Evolutionary conservation across 495 filamentous ascomycete species (phyloP).

Genomic region (Hypoxylon perforatum): DNA sequence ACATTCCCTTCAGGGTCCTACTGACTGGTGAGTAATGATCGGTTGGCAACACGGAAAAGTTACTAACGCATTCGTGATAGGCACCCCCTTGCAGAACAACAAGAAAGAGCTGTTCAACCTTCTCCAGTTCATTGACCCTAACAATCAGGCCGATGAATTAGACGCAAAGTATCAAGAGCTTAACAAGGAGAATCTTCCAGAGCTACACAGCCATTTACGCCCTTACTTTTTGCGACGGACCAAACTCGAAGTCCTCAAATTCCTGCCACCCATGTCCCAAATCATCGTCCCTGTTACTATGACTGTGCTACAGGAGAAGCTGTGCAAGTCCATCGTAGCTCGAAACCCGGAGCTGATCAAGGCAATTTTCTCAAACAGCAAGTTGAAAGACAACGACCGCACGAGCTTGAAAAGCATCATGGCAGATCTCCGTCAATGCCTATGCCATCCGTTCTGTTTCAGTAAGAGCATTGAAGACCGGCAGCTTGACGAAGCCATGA

Average conservation of each 20-base stretch:
- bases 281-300: constrained; percentile 95
- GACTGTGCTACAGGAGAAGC: constrained; percentile 89
- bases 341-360: constrained; percentile 91
- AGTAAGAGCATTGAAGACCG: constrained; percentile 88
- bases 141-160: constrained; percentile 72
- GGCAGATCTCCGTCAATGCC: constrained; percentile 92
- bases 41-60: constrained; percentile 28
- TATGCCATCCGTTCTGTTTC: constrained; percentile 97
- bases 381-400: constrained; percentile 73
- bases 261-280: constrained; percentile 91
- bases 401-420: constrained; percentile 91
- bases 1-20: constrained; percentile 81
- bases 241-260: constrained; percentile 87
- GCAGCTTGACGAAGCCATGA: constrained; percentile 58
- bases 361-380: constrained; percentile 77
- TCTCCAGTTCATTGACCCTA: constrained; percentile 85
- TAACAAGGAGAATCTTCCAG: constrained; percentile 79
- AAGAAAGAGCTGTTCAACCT: constrained; percentile 94
- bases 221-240: constrained; percentile 80
- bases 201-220: constrained; percentile 85
- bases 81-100: constrained; percentile 95
- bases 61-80: constrained; percentile 37
- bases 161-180: constrained; percentile 80
- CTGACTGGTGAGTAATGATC: constrained; percentile 69
- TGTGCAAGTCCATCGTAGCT: constrained; percentile 92